Percentiles rank a stretch among this genome's conserved stretches.
Evolutionary conservation across 179 eudicot species (phyloP).

Genomic region (Silene coronaria): DNA sequence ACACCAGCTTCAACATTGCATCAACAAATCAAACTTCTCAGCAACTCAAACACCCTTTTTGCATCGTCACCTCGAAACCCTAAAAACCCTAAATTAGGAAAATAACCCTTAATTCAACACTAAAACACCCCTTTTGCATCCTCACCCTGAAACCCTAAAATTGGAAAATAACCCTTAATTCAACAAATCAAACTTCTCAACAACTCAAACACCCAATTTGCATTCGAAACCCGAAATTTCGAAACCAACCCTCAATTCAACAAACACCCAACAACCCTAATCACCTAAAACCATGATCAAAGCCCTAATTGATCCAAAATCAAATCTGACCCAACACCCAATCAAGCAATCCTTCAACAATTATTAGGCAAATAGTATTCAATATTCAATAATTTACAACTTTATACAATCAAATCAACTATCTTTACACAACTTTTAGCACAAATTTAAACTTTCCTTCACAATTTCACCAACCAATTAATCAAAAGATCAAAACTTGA

Average conservation of each 20-base stretch:
- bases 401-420: constrained; percentile 1
- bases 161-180: not conserved
- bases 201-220: too few relatives aligned
- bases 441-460: not conserved
- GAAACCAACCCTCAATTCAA: constrained; percentile 1
- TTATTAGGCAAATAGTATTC: constrained; percentile 3
- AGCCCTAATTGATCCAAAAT: not conserved
- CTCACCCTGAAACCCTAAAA: not conserved
- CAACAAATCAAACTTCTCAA: too few relatives aligned
- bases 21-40: constrained; percentile 18
- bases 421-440: not conserved
- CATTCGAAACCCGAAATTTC: constrained; percentile 6
- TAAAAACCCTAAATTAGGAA: constrained; percentile 9
- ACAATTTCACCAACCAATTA: not conserved
- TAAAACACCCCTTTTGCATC: not conserved
- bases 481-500: constrained; percentile 16
- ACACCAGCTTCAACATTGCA: constrained; percentile 53
- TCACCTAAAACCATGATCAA: constrained; percentile 8
- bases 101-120: not conserved
- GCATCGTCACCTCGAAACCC: not conserved
- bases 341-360: constrained; percentile 7
- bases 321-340: constrained; percentile 8
- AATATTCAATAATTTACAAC: constrained; percentile 9
- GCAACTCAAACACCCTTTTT: not conserved
- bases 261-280: constrained; percentile 12